Conservation (phyloP, 495 filamentous ascomycete genomes). For the Darksidea phi region DNA sequence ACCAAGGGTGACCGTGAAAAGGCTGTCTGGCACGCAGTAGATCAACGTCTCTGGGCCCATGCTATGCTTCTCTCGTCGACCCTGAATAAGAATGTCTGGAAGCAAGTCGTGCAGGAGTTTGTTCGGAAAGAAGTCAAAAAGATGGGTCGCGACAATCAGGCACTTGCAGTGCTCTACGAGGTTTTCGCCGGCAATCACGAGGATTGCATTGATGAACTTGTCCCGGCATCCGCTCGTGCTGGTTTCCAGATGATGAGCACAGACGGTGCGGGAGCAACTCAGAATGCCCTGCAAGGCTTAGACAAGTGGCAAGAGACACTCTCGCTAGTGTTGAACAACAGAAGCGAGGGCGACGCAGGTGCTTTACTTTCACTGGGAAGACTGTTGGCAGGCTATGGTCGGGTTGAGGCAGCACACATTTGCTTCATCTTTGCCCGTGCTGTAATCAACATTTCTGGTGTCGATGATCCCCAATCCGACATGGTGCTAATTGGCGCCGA, state of each 20-base stretch:
- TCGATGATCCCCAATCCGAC: constrained; percentile 75
- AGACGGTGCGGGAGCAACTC: constrained; percentile 58
- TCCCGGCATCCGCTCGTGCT: constrained; percentile 88
- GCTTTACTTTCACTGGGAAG: constrained; percentile 78
- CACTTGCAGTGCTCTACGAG: constrained; percentile 85
- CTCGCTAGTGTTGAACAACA: constrained; percentile 79
- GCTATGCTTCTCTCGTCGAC: constrained; percentile 90
- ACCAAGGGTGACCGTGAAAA: constrained; percentile 81
- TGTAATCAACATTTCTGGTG: constrained; percentile 68
- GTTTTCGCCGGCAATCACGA: constrained; percentile 91
- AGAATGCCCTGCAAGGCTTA: constrained; percentile 76
- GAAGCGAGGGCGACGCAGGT: constrained; percentile 72
- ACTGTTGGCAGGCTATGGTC: constrained; percentile 80
- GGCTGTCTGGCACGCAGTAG: constrained; percentile 92
- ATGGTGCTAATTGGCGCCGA: constrained; percentile 84
- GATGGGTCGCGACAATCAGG: constrained; percentile 70
- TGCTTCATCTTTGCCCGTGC: constrained; percentile 66
- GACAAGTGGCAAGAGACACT: constrained; percentile 93
- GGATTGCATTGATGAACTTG: constrained; percentile 92
- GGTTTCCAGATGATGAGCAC: constrained; percentile 84
- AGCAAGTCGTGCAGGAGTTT: constrained; percentile 90
- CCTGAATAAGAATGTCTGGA: constrained; percentile 67
- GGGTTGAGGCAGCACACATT: constrained; percentile 86
- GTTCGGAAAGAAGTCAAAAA: constrained; percentile 87
- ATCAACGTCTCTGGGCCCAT: constrained; percentile 92